phyloP scores from a whole-genome alignment of 2,329 filamentous ascomycete genomes.

The Hypoxylon sp. region DNA sequence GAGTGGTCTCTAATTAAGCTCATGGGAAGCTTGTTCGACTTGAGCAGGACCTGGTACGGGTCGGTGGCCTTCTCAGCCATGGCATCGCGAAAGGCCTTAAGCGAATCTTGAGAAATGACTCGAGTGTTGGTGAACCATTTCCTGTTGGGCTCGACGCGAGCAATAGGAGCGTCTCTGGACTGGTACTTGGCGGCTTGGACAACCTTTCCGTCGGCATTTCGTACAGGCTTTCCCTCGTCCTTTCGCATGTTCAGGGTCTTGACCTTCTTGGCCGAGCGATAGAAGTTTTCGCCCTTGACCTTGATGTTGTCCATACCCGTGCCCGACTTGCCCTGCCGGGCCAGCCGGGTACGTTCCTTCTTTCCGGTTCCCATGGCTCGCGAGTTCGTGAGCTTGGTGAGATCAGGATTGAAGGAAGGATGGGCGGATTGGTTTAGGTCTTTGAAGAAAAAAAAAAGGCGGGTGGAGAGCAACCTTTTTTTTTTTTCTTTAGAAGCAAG shows the following conservation, averaged over 20 bases:
- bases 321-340: constrained; percentile 82
- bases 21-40: constrained; percentile 97
- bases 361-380: constrained; percentile 83
- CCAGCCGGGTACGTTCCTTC: constrained; percentile 85
- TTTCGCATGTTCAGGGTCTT: constrained; percentile 91
- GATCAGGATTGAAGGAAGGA: constrained; percentile 34
- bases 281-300: constrained; percentile 98
- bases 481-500: not conserved
- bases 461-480: constrained; percentile 27
- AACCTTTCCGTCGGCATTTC: constrained; percentile 85
- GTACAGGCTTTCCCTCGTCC: constrained; percentile 81
- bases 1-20: constrained; percentile 84
- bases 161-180: constrained; percentile 79
- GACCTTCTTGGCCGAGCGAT: constrained; percentile 86
- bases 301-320: constrained; percentile 93
- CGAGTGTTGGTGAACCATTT: constrained; percentile 98
- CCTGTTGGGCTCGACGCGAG: constrained; percentile 92
- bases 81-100: constrained; percentile 86
- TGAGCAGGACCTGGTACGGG: constrained; percentile 93
- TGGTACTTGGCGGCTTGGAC: constrained; percentile 85
- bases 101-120: constrained; percentile 85
- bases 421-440: constrained; percentile 1
- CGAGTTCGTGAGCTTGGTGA: constrained; percentile 38
- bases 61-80: constrained; percentile 90
- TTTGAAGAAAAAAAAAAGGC: constrained; percentile 15